Evolutionary conservation across 805 yeast species (phyloP).

Genomic region (Myxozyma monticola): DNA sequence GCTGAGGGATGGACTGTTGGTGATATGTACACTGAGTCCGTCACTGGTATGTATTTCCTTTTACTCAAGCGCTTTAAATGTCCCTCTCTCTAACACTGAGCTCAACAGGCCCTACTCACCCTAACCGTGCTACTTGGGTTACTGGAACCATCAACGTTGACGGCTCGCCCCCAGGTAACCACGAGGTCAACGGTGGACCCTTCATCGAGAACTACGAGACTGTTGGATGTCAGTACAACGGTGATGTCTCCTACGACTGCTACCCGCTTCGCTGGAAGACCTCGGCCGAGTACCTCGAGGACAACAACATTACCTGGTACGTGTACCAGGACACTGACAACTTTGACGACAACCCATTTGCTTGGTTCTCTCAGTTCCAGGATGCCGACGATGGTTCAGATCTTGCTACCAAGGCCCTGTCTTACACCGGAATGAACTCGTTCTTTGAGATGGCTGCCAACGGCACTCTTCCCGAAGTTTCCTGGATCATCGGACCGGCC

Average conservation of each 20-base stretch:
- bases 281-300: constrained; percentile 29
- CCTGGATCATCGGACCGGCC: constrained; percentile 32
- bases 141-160: constrained; percentile 34
- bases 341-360: constrained; percentile 30
- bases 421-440: constrained; percentile 28
- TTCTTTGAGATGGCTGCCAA: constrained; percentile 30
- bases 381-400: constrained; percentile 8
- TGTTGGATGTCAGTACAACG: constrained; percentile 15
- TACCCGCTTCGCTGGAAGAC: constrained; percentile 34
- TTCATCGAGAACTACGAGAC: constrained; percentile 30
- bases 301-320: constrained; percentile 29
- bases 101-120: constrained; percentile 30
- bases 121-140: constrained; percentile 34
- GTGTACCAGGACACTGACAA: constrained; percentile 32
- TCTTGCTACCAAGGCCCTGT: constrained; percentile 28
- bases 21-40: constrained; percentile 35
- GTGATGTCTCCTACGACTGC: constrained; percentile 27
- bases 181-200: constrained; percentile 30
- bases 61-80: neutral
- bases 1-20: constrained; percentile 35
- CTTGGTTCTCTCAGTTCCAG: constrained; percentile 29
- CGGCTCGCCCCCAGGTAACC: constrained; percentile 25
- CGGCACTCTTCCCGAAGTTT: constrained; percentile 34
- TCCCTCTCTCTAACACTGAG: no score
- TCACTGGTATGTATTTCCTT: constrained; percentile 23